Percentiles rank a stretch among this genome's conserved stretches.
These are phyloP conservation scores for Aspergillus quadrilineatus DNA, from an alignment of 2,329 filamentous ascomycete species.

Conservation along the genomic window DNA sequence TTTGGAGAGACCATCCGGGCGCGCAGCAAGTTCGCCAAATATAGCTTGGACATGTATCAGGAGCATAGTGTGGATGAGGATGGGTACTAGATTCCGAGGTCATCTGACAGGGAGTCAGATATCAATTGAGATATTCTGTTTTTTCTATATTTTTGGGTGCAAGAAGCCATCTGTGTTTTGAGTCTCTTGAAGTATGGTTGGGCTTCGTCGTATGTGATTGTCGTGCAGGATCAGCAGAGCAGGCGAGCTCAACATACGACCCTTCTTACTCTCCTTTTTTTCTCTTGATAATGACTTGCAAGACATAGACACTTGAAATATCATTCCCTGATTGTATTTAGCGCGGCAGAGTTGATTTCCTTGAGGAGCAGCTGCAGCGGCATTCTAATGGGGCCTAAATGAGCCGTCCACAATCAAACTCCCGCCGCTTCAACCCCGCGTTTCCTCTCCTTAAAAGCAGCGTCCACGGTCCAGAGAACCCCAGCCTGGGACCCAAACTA, in stretches of 20 bases:
- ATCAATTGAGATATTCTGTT: no score
- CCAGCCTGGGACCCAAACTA: neutral
- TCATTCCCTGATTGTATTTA: neutral
- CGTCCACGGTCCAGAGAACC: neutral
- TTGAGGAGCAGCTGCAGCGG: neutral
- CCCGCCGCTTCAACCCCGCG: constrained; percentile 19
- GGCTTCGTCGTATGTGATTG: neutral
- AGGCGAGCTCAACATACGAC: constrained; percentile 7
- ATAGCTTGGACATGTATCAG: constrained; percentile 29
- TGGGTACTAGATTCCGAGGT: constrained; percentile 18
- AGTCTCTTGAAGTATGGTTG: no score
- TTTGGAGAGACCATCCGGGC: constrained; percentile 35
- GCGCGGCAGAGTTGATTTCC: neutral
- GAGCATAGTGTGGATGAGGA: constrained; percentile 28
- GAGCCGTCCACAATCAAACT: neutral
- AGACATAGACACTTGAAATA: constrained; percentile 1
- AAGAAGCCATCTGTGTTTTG: no score
- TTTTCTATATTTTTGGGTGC: no score
- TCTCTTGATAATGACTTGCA: neutral
- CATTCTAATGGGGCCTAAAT: neutral
- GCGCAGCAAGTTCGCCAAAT: constrained; percentile 36
- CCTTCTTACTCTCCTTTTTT: neutral
- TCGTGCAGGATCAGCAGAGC: neutral
- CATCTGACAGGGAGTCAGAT: no score
- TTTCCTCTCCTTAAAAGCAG: constrained; percentile 16